Evolutionary conservation across 768 basidiomycete genomes (phyloP), one percentile per base, ranked within the genome.

Genomic region (Glaciozyma antarctica): DNA sequence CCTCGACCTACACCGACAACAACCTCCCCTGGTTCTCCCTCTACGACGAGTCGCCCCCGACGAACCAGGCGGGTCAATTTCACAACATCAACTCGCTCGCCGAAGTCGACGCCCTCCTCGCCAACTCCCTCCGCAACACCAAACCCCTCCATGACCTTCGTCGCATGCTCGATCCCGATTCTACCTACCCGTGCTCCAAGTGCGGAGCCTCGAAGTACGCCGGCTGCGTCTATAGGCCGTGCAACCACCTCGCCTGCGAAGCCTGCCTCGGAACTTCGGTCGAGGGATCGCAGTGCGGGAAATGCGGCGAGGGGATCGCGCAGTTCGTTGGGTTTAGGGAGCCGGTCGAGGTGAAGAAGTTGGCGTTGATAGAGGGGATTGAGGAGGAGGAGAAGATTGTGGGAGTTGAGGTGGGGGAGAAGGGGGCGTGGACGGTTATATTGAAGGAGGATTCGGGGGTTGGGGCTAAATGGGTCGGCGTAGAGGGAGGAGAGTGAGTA

Each of bases 21-120:
- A 16, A 24, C 8, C 26, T 44, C 57, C 57, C 57, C 24, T 58
- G 57, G 57, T 58, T 58, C 57, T n/a, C 44, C 43, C 43, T 58
- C 57, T 58, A 58, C 57, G 28, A 41, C 34, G 57, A 58, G 21
- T 17, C 43, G 16, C 57, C 57, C 8, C 21, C 56, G n/a, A 57
- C 56, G 41, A 44, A 43, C 22, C 41, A 57, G 8, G 41, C 56
- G 9, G 56, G 56, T 1, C 56, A 57, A 9, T 57, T 32, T 9
- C 32, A 32, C 5, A 32, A 32, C 32, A 9, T 32, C 32, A 4
- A 32, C 5, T 44, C 41, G 13, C n/a, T 58, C 24, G n/a, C 57
- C 26, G 26, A 58, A 19, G 43, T 58, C 57, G 57, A 58, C 43
- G n/a, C n/a, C 57, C 44, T 45, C 43, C n/a, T 58, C 57, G 3